A percentile compares a stretch with the other conserved stretches of the same genome.
Conservation (phyloP, 2,329 filamentous ascomycete species). For the Polytolypa hystricis region DNA sequence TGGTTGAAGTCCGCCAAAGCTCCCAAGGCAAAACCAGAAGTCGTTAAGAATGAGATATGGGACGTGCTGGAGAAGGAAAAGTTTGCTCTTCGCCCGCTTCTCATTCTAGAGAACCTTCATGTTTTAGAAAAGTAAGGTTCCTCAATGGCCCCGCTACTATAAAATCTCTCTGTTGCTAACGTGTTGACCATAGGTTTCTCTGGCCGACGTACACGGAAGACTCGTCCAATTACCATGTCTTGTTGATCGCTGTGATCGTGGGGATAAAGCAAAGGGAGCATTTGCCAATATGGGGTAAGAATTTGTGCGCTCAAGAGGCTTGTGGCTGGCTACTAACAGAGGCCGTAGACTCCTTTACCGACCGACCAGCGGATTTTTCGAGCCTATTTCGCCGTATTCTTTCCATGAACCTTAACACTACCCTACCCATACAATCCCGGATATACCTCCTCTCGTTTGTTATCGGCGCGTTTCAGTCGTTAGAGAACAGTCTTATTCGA, state of each 20-base stretch:
- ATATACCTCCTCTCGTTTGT: slow-evolving; percentile 82
- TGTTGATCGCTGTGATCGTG: slow-evolving; percentile 73
- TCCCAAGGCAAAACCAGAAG: slow-evolving; percentile 67
- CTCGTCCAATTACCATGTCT: slow-evolving; percentile 81
- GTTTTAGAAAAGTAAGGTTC: slow-evolving; percentile 63
- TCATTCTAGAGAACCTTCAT: slow-evolving; percentile 81
- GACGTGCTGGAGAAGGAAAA: slow-evolving; percentile 70
- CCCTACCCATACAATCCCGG: slow-evolving; percentile 55
- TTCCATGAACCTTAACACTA: slow-evolving; percentile 68
- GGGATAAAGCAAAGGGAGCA: slow-evolving; percentile 83
- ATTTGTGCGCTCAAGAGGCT: background rate
- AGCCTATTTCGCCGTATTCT: slow-evolving; percentile 79
- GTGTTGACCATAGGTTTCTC: slow-evolving; percentile 55
- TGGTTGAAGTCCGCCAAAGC: slow-evolving; percentile 66
- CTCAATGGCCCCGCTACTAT: background rate
- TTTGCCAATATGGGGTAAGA: slow-evolving; percentile 72
- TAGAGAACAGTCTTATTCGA: slow-evolving; percentile 77
- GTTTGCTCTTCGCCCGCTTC: slow-evolving; percentile 65
- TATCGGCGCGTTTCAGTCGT: slow-evolving; percentile 82
- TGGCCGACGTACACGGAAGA: slow-evolving; percentile 90
- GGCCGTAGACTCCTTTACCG: slow-evolving; percentile 60
- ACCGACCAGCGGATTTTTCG: slow-evolving; percentile 72
- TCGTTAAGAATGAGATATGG: slow-evolving; percentile 82
- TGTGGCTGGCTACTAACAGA: background rate
- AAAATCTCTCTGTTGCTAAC: slow-evolving; percentile 14